Base-by-base conservation (phyloP, 2,329 filamentous ascomycete species). In the Drechslerella coelobrocha region DNA sequence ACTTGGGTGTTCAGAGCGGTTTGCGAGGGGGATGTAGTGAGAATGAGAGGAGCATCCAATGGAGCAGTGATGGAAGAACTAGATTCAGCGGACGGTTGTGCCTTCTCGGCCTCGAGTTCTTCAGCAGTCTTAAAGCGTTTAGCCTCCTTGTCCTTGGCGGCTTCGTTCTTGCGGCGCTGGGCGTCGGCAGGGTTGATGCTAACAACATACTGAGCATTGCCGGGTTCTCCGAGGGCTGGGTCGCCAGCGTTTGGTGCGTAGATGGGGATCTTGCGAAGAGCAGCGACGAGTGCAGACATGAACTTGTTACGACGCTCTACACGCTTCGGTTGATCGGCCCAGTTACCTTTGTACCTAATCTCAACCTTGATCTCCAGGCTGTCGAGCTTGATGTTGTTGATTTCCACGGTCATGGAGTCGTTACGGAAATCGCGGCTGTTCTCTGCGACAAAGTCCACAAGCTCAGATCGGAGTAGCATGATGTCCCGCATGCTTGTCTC, bases 341-440 rank as follows among this genome's bases (percentile, higher is more conserved):
- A 93, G 80, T 93, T 94, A 65, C 88, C 91, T 55, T 74, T 61
- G 31, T 61, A 61, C 52, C 54, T 50, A 23, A 60, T 68, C 75
- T 90, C 88, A 39, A 97, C 83, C 75, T 87, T 87, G 61, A 99
- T 85, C 75, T 89, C 85, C 54, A 97, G 83, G 81, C 96, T 96
- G 80, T 95, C 90, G 82, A 96, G 87, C 76, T 92, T 89, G 31
- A 97, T 87, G 61, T 90, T 87, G 24, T 85, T 83, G 14, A 97
- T 86, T 75, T 91, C 87, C 63, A 97, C 86, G 71, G 87, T 84
- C 56, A 97, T 83, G 43, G 54, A 66, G 61, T 96, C 90, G 1
- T 88, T 86, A 79, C 92, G 88, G 84, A 96, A 99, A 79, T 99
- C 94, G 76, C 94, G 89, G 68, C 84, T 85, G 80, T 97, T 97